These are phyloP conservation scores for Ophiosphaerella korrae DNA, from an alignment of 2,329 filamentous ascomycete genomes.

Conservation along the genomic window DNA sequence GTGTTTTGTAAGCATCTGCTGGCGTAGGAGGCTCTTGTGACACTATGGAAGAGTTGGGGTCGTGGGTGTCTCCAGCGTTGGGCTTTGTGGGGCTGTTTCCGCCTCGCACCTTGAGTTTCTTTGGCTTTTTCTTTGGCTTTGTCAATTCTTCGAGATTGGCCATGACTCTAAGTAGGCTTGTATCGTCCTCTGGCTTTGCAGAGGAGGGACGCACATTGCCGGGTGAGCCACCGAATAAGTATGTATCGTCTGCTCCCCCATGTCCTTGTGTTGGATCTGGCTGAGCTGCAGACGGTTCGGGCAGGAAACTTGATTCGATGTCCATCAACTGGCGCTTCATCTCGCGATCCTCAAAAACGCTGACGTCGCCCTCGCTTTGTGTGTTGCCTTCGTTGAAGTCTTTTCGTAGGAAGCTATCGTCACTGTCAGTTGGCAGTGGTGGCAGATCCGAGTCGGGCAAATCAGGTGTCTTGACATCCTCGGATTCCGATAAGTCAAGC, in stretches of 20 bases:
- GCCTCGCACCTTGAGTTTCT: conserved; percentile 25
- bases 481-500: conserved; percentile 32
- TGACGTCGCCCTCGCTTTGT: conserved; percentile 47
- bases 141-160: conserved; percentile 20
- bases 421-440: conserved; percentile 47
- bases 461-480: conserved; percentile 42
- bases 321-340: conserved; percentile 66
- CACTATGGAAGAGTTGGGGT: conserved; percentile 34
- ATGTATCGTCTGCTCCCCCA: conserved; percentile 53
- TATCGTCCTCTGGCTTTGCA: conserved; percentile 10
- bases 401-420: conserved; percentile 47
- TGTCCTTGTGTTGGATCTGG: conserved; percentile 27
- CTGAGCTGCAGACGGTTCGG: conserved; percentile 53
- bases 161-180: conserved; percentile 20
- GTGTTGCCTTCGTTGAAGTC: conserved; percentile 34
- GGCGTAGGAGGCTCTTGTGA: conserved; percentile 46
- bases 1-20: conserved; percentile 51
- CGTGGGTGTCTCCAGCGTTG: conserved; percentile 15
- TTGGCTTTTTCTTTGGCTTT: conserved; percentile 29
- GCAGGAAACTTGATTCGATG: conserved; percentile 67
- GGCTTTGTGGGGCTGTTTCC: conserved; percentile 21
- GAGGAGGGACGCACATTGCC: conserved; percentile 32
- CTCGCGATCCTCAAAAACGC: conserved; percentile 60
- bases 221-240: conserved; percentile 49
- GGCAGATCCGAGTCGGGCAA: conserved; percentile 47